These are phyloP conservation scores for Alternaria burnsii DNA, from an alignment of 2,329 filamentous ascomycete genomes.

Conservation along the genomic window DNA sequence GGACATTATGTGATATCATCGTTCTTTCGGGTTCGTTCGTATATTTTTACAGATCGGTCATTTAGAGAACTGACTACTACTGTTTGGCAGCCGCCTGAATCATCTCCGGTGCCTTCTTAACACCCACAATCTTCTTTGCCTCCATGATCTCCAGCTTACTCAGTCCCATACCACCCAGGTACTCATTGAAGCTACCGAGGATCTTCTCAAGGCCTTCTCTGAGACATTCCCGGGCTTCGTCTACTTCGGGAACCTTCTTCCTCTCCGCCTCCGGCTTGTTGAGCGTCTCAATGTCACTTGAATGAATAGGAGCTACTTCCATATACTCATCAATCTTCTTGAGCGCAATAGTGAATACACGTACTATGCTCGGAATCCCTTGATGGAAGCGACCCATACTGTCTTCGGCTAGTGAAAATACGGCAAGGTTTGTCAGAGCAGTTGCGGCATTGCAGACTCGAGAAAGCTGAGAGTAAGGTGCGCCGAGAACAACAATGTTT, in stretches of 20 bases:
- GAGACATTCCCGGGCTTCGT: conserved; percentile 71
- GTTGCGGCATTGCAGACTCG: conserved; percentile 65
- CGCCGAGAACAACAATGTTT: conserved; percentile 73
- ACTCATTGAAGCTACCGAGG: conserved; percentile 76
- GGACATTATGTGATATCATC: not conserved
- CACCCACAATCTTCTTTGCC: conserved; percentile 52
- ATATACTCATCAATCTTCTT: conserved; percentile 74
- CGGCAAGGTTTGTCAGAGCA: conserved; percentile 72
- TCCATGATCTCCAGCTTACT: conserved; percentile 74
- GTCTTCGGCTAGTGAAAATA: conserved; percentile 81
- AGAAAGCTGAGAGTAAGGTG: conserved; percentile 70
- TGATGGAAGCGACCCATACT: conserved; percentile 84
- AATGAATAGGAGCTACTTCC: conserved; percentile 68
- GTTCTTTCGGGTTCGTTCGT: not conserved
- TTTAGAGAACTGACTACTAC: not conserved
- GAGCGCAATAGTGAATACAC: conserved; percentile 74
- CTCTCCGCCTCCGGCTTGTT: conserved; percentile 55
- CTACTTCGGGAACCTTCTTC: conserved; percentile 68
- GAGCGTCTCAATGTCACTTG: conserved; percentile 75
- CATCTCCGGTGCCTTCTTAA: conserved; percentile 35
- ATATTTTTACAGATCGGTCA: not conserved
- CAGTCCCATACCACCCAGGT: conserved; percentile 74
- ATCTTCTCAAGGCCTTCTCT: conserved; percentile 72
- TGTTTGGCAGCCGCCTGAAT: conserved; percentile 17
- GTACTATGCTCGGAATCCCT: conserved; percentile 78